Base-by-base conservation (phyloP, 441 rosid genomes). In the Corymbia citriodora region DNA sequence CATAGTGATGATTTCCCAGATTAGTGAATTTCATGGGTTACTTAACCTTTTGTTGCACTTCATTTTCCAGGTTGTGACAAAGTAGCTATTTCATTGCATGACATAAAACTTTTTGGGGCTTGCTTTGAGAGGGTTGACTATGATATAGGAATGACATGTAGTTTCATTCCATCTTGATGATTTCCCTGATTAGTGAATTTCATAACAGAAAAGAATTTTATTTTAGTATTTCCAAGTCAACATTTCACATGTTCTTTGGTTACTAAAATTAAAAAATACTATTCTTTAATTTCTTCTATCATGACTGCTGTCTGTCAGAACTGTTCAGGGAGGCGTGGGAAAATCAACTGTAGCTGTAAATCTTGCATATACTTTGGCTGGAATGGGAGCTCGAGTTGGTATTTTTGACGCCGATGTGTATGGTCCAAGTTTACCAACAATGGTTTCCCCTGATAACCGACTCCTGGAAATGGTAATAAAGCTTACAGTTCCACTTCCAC, bases 341-440 rank as follows among this genome's bases (percentile, higher is more conserved):
- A 98, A 98, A 94, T 98, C 99, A 81, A 98, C 99, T 61, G 95
- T 97, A 90, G 99, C 99, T 53, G 99, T 98, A 90, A 98, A 98
- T 91, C 99, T 98, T 93, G 99, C 98, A n/a, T 98, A 96, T 91
- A 96, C 99, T 89, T 94, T 97, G 92, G 98, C 98, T 91, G 99
- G 96, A 91, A 98, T 98, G 99, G 99, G 99, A 89, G 99, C 99
- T 63, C 93, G 99, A 93, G 99, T 98, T 90, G 99, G 99, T 63
- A 96, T 97, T 93, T 98, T 98, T 89, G 99, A 98, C 81, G 99
- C 99, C 88, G 99, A 98, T 94, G 98, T 97, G 90, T 97, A 98
- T 90, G 99, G 99, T 90, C 99, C 99, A 53, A 98, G 99, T 94
- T 92, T 98, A 90, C 99, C 99, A 87, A 98, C 99, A 31, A 97